Percentiles rank a stretch among this genome's conserved stretches.
Evolutionary conservation across 192 early-diverging fungal species (phyloP).

Genomic region (Dissophora ornata): DNA sequence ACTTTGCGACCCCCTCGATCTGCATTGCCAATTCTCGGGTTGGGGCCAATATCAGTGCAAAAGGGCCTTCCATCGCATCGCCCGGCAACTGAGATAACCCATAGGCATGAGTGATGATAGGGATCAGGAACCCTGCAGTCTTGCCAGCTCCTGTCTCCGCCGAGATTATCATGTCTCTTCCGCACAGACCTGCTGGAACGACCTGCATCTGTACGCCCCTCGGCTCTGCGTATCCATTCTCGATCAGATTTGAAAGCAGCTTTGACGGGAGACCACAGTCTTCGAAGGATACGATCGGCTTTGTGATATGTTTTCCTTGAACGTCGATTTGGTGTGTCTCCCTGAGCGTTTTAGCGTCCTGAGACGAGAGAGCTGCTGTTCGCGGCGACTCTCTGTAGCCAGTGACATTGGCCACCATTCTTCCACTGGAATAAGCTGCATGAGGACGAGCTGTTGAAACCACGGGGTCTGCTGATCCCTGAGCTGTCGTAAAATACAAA

Average conservation of each 20-base stretch:
- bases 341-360: slow-evolving; percentile 7
- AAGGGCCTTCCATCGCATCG: slow-evolving; percentile 45
- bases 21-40: slow-evolving; percentile 66
- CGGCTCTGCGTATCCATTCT: slow-evolving; percentile 41
- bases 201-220: slow-evolving; percentile 54
- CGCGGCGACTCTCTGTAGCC: slow-evolving; percentile 45
- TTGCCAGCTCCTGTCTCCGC: slow-evolving; percentile 67
- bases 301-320: slow-evolving; percentile 55
- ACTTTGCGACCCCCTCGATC: slow-evolving; percentile 58
- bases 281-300: slow-evolving; percentile 57
- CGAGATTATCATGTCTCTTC: slow-evolving; percentile 61
- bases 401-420: slow-evolving; percentile 53
- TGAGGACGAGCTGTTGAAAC: too few relatives aligned
- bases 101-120: slow-evolving; percentile 43
- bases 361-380: slow-evolving; percentile 9
- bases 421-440: not conserved
- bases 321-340: slow-evolving; percentile 43
- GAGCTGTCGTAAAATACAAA: too few relatives aligned
- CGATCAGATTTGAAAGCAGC: slow-evolving; percentile 49
- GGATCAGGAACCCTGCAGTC: slow-evolving; percentile 61
- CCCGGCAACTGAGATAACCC: slow-evolving; percentile 26
- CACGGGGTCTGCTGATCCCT: too few relatives aligned
- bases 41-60: slow-evolving; percentile 60
- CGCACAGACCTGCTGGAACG: slow-evolving; percentile 52
- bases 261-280: slow-evolving; percentile 56